Evolutionary conservation across 108 stramenopile species (phyloP).

Genomic region (Cyclostephanos tholiformis): DNA sequence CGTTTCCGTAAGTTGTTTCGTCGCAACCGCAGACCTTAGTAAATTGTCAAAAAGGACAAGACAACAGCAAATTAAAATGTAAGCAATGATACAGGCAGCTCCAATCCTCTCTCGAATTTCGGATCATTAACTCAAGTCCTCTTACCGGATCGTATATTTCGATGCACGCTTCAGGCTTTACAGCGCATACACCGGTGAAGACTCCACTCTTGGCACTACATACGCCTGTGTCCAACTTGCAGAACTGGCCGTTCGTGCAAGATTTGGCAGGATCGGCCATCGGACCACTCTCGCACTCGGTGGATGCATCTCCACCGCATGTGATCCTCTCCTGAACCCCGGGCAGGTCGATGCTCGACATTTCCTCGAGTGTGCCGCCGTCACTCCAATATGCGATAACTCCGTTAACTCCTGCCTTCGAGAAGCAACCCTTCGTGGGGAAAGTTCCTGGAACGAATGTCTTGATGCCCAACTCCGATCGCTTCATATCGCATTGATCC

Average conservation of each 20-base stretch:
- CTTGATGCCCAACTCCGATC: constrained; percentile 1
- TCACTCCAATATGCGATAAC: background rate
- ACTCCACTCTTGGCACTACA: background rate
- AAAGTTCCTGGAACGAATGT: background rate
- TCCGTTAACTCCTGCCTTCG: background rate
- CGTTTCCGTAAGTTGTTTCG: background rate
- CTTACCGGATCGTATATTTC: background rate
- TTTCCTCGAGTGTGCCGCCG: background rate
- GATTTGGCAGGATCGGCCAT: constrained; percentile 12
- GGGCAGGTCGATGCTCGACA: background rate
- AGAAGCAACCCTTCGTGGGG: constrained; percentile 17
- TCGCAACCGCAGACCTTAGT: constrained; percentile 2
- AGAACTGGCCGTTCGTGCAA: background rate
- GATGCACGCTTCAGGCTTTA: background rate
- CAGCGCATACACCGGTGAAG: background rate
- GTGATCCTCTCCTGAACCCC: background rate
- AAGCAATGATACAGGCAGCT: too few species aligned
- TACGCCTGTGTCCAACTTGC: background rate
- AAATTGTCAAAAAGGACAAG: too few species aligned
- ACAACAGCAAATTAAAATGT: too few species aligned
- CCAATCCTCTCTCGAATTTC: too few species aligned
- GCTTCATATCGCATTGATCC: constrained; percentile 3
- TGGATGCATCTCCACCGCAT: background rate
- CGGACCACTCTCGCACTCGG: constrained; percentile 3
- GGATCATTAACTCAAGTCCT: background rate